A percentile compares a stretch with the other conserved stretches of the same genome.
Evolutionary conservation across 2,329 filamentous ascomycete species (phyloP).

Genomic region (Neoscytalidium dimidiatum): DNA sequence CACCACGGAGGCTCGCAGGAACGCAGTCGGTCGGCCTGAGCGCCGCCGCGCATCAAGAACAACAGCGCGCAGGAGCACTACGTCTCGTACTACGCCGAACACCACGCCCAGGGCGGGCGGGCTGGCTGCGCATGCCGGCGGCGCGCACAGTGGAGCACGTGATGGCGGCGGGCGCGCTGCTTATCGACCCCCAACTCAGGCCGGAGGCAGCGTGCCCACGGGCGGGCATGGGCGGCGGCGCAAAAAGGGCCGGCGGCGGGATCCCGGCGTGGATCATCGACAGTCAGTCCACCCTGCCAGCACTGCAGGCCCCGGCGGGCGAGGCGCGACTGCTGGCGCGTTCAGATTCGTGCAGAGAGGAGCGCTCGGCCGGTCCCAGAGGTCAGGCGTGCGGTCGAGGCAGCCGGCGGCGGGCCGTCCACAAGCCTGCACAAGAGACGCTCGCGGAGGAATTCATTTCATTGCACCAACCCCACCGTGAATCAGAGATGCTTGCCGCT

Average conservation of each 20-base stretch:
- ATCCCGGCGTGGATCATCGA: not conserved
- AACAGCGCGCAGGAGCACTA: too few species aligned
- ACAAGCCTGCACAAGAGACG: not conserved
- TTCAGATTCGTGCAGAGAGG: not conserved
- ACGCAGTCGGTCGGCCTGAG: too few species aligned
- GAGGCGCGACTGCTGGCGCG: not conserved
- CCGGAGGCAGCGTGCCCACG: not conserved
- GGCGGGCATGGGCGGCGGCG: not conserved
- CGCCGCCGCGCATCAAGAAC: too few species aligned
- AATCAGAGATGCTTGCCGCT: too few species aligned
- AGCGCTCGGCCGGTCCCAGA: not conserved
- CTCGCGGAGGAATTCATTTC: slow-evolving; percentile 9
- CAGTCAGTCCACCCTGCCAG: not conserved
- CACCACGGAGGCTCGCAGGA: too few species aligned
- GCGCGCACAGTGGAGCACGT: not conserved
- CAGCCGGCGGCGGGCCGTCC: not conserved
- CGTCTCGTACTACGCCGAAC: too few species aligned
- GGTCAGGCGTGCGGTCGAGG: slow-evolving; percentile 1
- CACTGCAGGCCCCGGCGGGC: not conserved
- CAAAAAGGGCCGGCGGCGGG: not conserved
- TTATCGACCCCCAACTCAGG: not conserved
- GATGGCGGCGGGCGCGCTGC: not conserved
- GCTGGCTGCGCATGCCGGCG: not conserved
- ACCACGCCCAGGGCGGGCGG: not conserved
- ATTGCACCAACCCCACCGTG: slow-evolving; percentile 2